Percentiles rank a stretch among this genome's conserved stretches.
Conservation (phyloP, 108 stramenopile species). For the Nannochloropsis oceanica region DNA sequence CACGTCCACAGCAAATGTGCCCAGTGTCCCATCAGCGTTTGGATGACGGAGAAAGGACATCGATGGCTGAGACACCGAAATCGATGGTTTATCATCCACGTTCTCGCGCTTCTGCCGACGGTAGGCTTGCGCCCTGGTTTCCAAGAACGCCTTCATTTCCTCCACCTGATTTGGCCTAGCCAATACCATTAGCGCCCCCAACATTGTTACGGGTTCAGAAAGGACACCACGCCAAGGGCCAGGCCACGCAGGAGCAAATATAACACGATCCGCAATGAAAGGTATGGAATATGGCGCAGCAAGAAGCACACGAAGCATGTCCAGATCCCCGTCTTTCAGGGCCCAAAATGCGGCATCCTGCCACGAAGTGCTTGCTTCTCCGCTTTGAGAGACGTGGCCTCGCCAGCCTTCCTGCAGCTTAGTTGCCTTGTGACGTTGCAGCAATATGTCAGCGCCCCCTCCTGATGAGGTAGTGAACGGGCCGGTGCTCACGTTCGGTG, state of each 20-base stretch:
- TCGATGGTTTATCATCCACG: background rate
- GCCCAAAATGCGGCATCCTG: background rate
- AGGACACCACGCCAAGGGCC: background rate
- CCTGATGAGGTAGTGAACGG: background rate
- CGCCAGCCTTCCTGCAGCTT: background rate
- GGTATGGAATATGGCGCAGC: background rate
- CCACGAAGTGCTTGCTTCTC: background rate
- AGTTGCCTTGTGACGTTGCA: background rate
- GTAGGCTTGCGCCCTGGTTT: background rate
- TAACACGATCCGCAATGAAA: background rate
- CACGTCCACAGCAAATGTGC: background rate
- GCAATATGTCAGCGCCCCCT: background rate
- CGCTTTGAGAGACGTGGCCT: background rate
- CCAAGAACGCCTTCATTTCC: background rate
- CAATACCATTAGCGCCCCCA: background rate
- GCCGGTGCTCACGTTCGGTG: background rate
- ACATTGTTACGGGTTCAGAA: background rate
- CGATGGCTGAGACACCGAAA: background rate
- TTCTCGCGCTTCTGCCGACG: background rate
- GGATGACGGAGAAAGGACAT: background rate
- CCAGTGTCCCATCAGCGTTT: background rate
- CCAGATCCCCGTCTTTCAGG: background rate
- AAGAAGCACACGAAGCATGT: background rate
- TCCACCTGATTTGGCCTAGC: background rate
- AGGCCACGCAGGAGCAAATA: background rate